Base-by-base conservation (phyloP, 495 filamentous ascomycete genomes). In the Rhizodiscina lignyota region DNA sequence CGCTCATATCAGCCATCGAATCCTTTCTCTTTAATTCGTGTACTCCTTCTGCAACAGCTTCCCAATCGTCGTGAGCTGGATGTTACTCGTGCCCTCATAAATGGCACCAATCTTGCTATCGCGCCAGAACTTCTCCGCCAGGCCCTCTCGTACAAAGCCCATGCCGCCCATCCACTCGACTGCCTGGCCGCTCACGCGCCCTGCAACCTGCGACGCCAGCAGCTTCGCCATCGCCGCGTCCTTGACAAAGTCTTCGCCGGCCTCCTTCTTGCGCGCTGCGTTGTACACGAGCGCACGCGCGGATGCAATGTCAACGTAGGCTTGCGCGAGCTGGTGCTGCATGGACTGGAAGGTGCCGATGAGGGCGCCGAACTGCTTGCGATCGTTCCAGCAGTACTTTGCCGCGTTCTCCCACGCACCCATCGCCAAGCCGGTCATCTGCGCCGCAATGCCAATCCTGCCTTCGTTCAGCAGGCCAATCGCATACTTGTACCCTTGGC, bases 91-190 rank as follows among this genome's bases (percentile, higher is more conserved):
- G 28, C 89, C 89, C 66, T 99, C 89, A 61, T 99, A 96, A 44
- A 99, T 96, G 30, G 83, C 84, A 1, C 89, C 89, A 52, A 99
- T 99, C 74, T 94, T 99, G 63, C 81, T 87, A 55, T 99, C 89
- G 17, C 89, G 68, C 67, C 77, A 99, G 63, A 78, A 91, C 72
- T 99, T 99, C 75, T 99, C 89, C 3, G 91, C 89, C 41, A 94
- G 73, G 2, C 89, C 89, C 55, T 99, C 89, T 27, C 89, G 66
- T 24, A 96, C 89, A 47, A 99, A 99, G 5, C 73, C 74, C 89
- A 94, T 94, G 34, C 89, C 89, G 22, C 89, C 89, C 87, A 94
- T 94, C 89, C 91, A 96, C 60, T 96, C 89, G 13, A 99, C 72
- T 2, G 86, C 89, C 8, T 74, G 71, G 6, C 85, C 76, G 34